A percentile compares a stretch with the other conserved stretches of the same genome.
phyloP scores from a whole-genome alignment of 2,329 filamentous ascomycete species.

The Amphichorda felina region DNA sequence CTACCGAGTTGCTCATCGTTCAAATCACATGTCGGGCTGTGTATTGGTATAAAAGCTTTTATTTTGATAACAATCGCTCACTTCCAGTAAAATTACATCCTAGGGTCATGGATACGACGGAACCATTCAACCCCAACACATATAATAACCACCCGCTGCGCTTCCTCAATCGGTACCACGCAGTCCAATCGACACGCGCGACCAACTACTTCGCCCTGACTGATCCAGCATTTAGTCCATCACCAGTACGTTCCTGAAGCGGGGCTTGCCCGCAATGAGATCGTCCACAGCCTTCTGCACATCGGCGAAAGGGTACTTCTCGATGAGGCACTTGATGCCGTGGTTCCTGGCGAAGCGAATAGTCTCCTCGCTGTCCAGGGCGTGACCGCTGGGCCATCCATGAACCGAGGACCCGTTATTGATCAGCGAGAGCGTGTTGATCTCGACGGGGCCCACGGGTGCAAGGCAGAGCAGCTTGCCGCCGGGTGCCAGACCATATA shows the following conservation, averaged over 20 bases:
- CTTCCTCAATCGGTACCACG: too few relatives aligned
- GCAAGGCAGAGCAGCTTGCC: slow-evolving; percentile 52
- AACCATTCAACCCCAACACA: too few relatives aligned
- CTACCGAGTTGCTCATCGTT: too few relatives aligned
- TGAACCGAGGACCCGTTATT: slow-evolving; percentile 45
- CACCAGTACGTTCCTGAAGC: slow-evolving; percentile 31
- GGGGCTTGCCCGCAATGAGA: slow-evolving; percentile 26
- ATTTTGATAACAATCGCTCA: too few relatives aligned
- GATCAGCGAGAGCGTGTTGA: slow-evolving; percentile 30
- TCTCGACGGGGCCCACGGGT: slow-evolving; percentile 29
- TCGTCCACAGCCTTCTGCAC: slow-evolving; percentile 30
- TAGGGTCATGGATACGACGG: too few relatives aligned
- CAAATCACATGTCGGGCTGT: too few relatives aligned
- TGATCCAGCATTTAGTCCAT: slow-evolving; percentile 19
- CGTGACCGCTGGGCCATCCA: slow-evolving; percentile 51
- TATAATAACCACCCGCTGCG: too few relatives aligned
- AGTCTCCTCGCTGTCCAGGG: slow-evolving; percentile 53
- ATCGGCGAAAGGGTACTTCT: slow-evolving; percentile 49
- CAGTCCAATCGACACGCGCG: too few relatives aligned
- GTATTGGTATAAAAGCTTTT: too few relatives aligned
- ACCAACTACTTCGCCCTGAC: too few relatives aligned
- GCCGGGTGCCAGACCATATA: slow-evolving; percentile 36
- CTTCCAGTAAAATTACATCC: too few relatives aligned
- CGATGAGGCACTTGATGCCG: slow-evolving; percentile 50
- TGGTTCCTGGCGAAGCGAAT: slow-evolving; percentile 52